Base-by-base conservation (phyloP, 2,329 filamentous ascomycete species). In the Fusarium tupiense region DNA sequence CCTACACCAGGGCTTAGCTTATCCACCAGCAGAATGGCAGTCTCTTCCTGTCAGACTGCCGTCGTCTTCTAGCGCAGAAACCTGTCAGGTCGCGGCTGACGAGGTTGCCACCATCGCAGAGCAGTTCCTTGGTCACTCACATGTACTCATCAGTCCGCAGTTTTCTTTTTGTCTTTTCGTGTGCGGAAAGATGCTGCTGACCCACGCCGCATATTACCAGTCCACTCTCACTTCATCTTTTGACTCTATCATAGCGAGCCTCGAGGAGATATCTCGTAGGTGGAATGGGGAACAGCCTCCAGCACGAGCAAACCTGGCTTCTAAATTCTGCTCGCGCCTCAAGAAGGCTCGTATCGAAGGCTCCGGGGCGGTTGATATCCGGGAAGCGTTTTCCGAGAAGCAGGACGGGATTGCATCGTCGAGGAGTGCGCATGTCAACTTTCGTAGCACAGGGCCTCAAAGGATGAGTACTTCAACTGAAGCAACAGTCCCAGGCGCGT, bases 1-100 rank as follows among this genome's bases (percentile, higher is more conserved):
- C 17, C 53, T 79, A 6, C 76, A 76, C 9, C 77, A 78, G 29
- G 67, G 67, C 10, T 57, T 78, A 9, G 77, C 75, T 5, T 78
- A 78, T 44, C 76, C 70, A 2, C 61, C 43, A 73, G 41, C 69
- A 41, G 73, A 75, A 26, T 73, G 69, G 69, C 50, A 74, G 17
- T 67, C 62, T 12, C 47, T 70, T 11, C 72, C 68, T 2, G 66
- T 63, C 9, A 65, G 52, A 33, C 57, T 76, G 3, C 72, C 73
- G 14, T 74, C 72, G 14, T 37, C 65, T 3, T 70, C 72, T 2
- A 74, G 72, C 11, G 72, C 73, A 16, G 72, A 76, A 8, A 73
- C 73, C 4, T 76, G 73, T 22, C 66, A 68, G 17, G 69, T 70
- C 4, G 73, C 73, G 1, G 72, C 73, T 1, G 60, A 52, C 1